Percentiles rank a stretch among this genome's conserved stretches.
These are phyloP conservation scores for Gaeumannomyces tritici DNA, from an alignment of 2,329 filamentous ascomycete species.

Conservation along the genomic window DNA sequence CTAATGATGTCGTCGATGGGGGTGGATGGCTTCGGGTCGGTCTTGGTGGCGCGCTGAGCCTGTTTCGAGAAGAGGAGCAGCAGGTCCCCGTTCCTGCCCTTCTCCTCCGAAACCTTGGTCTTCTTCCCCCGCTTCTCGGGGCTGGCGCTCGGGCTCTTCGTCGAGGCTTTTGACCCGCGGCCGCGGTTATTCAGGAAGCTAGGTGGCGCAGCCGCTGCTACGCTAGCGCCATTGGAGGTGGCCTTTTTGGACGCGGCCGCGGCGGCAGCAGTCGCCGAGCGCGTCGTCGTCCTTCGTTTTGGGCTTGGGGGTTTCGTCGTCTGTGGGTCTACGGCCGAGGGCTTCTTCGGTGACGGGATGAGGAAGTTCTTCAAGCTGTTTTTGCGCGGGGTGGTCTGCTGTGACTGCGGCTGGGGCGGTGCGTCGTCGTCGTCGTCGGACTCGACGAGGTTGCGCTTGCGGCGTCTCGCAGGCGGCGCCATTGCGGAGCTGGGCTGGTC, in stretches of 20 bases:
- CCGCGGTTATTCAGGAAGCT: constrained; percentile 2
- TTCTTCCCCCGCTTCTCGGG: constrained; percentile 32
- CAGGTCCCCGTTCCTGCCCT: constrained; percentile 44
- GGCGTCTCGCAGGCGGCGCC: constrained; percentile 50
- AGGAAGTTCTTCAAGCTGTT: constrained; percentile 44
- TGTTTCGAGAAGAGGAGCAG: constrained; percentile 53
- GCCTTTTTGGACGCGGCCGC: constrained; percentile 1
- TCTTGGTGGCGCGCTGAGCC: constrained; percentile 34
- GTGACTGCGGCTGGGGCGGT: constrained; percentile 26
- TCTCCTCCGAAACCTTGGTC: constrained; percentile 25
- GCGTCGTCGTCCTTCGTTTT: constrained; percentile 20
- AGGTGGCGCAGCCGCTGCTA: neutral
- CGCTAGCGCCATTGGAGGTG: neutral
- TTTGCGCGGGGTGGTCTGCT: constrained; percentile 15
- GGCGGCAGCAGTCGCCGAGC: constrained; percentile 10
- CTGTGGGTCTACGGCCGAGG: constrained; percentile 13
- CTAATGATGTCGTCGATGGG: constrained; percentile 39
- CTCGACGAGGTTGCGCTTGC: constrained; percentile 45
- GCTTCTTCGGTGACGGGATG: constrained; percentile 39
- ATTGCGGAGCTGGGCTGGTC: constrained; percentile 25
- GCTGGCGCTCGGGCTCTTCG: constrained; percentile 32
- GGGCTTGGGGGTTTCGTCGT: constrained; percentile 31
- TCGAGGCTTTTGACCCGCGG: constrained; percentile 14
- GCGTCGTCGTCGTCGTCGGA: constrained; percentile 40
- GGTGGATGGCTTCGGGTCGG: constrained; percentile 12